A percentile compares a stretch with the other conserved stretches of the same genome.
phyloP scores from a whole-genome alignment of 148 eudicot genomes.

The Silene uniflora region DNA sequence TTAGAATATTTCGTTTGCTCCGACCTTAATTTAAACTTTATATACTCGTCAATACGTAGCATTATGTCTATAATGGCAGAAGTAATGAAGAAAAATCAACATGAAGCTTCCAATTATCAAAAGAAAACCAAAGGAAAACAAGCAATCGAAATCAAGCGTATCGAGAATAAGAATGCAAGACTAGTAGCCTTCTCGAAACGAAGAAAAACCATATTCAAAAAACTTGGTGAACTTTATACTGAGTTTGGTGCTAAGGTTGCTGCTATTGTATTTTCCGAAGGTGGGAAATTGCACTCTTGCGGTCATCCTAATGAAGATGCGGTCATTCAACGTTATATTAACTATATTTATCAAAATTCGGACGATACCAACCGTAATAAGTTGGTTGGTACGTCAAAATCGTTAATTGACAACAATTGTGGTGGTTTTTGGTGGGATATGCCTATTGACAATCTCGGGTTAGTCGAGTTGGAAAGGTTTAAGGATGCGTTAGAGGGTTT shows the following conservation, averaged over 20 bases:
- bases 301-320: conserved; percentile 5
- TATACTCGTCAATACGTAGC: too few relatives aligned
- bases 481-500: conserved; percentile 11
- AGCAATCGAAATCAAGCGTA: neutral
- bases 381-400: too few relatives aligned
- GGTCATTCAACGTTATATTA: neutral
- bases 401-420: too few relatives aligned
- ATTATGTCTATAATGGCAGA: too few relatives aligned
- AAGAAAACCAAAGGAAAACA: neutral
- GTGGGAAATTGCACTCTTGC: conserved; percentile 9
- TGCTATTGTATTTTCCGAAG: conserved; percentile 2
- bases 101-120: too few relatives aligned
- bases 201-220: conserved; percentile 4
- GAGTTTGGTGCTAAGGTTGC: conserved; percentile 4
- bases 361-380: too few relatives aligned
- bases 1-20: too few relatives aligned
- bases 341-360: neutral
- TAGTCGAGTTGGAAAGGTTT: conserved; percentile 13
- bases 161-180: neutral
- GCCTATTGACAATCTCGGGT: conserved; percentile 6
- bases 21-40: too few relatives aligned
- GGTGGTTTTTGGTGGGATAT: conserved; percentile 19
- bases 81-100: neutral
- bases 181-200: conserved; percentile 23
- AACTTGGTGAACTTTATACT: neutral